Evolutionary conservation across 805 yeast genomes (phyloP), one percentile per base, ranked within the genome.

Genomic region (Pichia thaimueangensis): DNA sequence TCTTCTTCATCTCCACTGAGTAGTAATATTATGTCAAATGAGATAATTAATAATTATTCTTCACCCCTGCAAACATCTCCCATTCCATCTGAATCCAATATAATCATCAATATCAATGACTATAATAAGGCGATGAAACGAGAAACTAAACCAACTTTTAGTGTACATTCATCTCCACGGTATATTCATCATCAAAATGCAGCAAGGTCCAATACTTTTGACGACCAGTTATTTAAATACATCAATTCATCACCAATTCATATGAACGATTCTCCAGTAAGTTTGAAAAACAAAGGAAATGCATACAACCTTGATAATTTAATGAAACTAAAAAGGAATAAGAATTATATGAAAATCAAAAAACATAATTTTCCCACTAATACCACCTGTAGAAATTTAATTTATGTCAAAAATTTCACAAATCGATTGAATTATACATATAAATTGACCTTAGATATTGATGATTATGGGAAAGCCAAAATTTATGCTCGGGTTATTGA

Each of bases 51-150:
- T 22, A 24, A 36, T 21, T 32, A 43, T 7, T 55, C 61, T 9
- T 57, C 63, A 1, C 62, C 62, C 8, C 30, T 57, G 22, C 53
- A 49, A 37, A 60, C 63, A 3, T 57, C 62, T n/a, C 64, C 63
- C 13, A 35, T 58, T 10, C 42, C 39, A 24, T 28, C 30, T 3
- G 30, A 31, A 13, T 24, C 35, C 19, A 31, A 17, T 21, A 31
- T 13, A 13, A 19, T 16, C n/a, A 17, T 4, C 22, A 20, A 15
- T 6, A 23, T 6, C 27, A 27, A 19, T 23, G 22, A 16, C 17
- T n/a, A 13, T 28, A n/a, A 27, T 37, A 23, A 29, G 25, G 25
- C 9, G 16, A 17, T 17, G n/a, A 17, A 6, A 12, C 24, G 20
- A 35, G 29, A n/a, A 30, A 6, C 16, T 27, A 42, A 24, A 13